Evolutionary conservation across 2,329 filamentous ascomycete species (phyloP), one percentile per base, ranked within the genome.

Genomic region (Hysterium pulicare): DNA sequence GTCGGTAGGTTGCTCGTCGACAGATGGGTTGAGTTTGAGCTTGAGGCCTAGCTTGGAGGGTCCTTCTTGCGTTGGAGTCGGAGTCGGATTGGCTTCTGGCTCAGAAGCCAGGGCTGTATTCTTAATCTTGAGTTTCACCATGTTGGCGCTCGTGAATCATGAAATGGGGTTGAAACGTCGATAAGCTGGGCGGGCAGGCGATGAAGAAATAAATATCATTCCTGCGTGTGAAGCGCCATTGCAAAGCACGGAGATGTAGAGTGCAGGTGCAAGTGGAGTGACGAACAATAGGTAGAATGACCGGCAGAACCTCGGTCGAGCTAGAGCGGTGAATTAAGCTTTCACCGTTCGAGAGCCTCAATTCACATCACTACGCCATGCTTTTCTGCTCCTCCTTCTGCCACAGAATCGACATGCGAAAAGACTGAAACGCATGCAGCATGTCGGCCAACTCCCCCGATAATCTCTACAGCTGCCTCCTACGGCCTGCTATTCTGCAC

Each of bases 401-500:
- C 16, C 32, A 16, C 32, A 11, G 9, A 15, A 11, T 10, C 11
- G 32, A 15, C 32, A 15, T 20, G 32, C n/a, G 32, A 34, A 20
- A 10, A 34, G 32, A 34, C 4, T 34, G 17, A 26, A 20, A 23
- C 30, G 22, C 30, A 48, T 51, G 51, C 50, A 59, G 45, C 54
- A 67, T 67, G 63, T 67, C 63, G 49, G 50, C 59, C 28, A 53
- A 63, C 60, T 63, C 66, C 45, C 28, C 42, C 17, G 23, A 42
- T 31, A 34, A 45, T 24, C 73, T 86, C 37, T 79, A 85, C 70
- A 84, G 88, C 68, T 84, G 87, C 47, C 83, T 95, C 50, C 77
- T 97, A 44, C 88, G 90, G 32, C 91, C 91, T 2, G 84, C 84
- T 36, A 81, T 96, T 47, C 81, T 97, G 44, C 90, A 96, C 69